Evolutionary conservation across 345 rosid genomes (phyloP), one percentile per base, ranked within the genome.

Genomic region (Gynandropsis gynandra): DNA sequence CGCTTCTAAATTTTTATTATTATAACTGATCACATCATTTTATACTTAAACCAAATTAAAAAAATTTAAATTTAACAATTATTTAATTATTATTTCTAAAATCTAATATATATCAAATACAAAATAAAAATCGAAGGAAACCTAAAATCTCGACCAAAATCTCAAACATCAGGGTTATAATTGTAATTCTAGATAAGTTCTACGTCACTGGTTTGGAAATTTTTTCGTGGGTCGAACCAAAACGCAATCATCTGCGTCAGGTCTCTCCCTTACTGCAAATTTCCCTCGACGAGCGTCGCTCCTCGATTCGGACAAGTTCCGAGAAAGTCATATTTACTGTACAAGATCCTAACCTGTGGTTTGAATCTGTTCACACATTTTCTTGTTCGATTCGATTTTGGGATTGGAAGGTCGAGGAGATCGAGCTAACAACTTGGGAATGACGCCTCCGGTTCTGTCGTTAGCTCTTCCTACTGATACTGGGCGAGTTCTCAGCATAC

Each of bases 401-500:
- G 37, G 46, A 42, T 40, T 40, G 36, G 35, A 18, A 71, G 80
- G 47, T 64, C 66, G 61, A 57, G 65, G 18, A 69, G 69, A 43
- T 67, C 48, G 53, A 62, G 55, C n/a, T n/a, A n/a, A n/a, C 45
- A 76, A 58, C 44, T 58, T 57, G 41, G 56, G 47, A 64, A 81
- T 82, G 86, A 66, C 76, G 34, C 97, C 98, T 56, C 98, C 97
- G 35, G 72, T 92, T 55, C 83, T 92, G 47, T 87, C 98, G 0
- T 70, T 92, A 42, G 95, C 82, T 72, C 69, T 92, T 71, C 98
- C 98, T 16, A 77, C 95, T 16, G 85, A 75, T 47, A 92, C 97
- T 37, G 97, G 98, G 63, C 95, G 98, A 55, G 95, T 92, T 57
- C 87, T 92, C 65, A 92, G 98, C 68, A 92, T 92, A 63, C 98